A percentile compares a stretch with the other conserved stretches of the same genome.
Evolutionary conservation across 352 stramenopile species (phyloP).

Genomic region (Globisporangium nagaii): DNA sequence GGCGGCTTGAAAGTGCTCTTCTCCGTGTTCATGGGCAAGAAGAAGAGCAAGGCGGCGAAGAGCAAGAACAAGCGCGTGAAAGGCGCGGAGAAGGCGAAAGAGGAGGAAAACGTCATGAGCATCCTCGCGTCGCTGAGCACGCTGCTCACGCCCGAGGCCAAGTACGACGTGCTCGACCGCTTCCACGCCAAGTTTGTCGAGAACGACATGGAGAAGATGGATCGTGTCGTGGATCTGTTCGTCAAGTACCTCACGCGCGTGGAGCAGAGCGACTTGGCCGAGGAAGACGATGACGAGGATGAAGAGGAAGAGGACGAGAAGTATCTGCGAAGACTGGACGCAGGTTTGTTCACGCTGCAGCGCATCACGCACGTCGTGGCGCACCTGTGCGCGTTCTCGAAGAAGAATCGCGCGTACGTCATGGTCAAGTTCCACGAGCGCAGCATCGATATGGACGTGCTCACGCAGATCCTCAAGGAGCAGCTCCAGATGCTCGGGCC

Average conservation of each 20-base stretch:
- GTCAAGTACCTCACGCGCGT: constrained; percentile 67
- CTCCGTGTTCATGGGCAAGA: constrained; percentile 71
- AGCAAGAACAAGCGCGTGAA: constrained; percentile 16
- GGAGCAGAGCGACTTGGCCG: constrained; percentile 14
- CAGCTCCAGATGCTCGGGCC: constrained; percentile 47
- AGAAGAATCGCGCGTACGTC: constrained; percentile 59
- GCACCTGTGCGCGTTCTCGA: constrained; percentile 57
- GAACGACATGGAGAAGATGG: constrained; percentile 77
- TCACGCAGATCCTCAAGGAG: constrained; percentile 43
- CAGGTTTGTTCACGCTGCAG: constrained; percentile 75
- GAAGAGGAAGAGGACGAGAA: constrained; percentile 27
- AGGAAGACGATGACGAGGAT: constrained; percentile 19
- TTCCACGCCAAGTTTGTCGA: constrained; percentile 83
- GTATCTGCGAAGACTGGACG: constrained; percentile 63
- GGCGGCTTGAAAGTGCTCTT: constrained; percentile 61
- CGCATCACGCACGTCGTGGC: constrained; percentile 55
- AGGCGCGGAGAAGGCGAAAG: constrained; percentile 24
- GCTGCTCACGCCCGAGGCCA: constrained; percentile 35
- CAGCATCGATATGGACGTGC: constrained; percentile 42
- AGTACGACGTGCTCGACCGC: constrained; percentile 50
- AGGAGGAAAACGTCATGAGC: constrained; percentile 63
- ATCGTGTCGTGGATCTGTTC: constrained; percentile 74
- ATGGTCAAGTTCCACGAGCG: constrained; percentile 76
- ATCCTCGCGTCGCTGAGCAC: constrained; percentile 65
- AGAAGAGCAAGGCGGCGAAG: constrained; percentile 24